These are phyloP conservation scores for Candida alai DNA, from an alignment of 805 yeast species.

Conservation along the genomic window DNA sequence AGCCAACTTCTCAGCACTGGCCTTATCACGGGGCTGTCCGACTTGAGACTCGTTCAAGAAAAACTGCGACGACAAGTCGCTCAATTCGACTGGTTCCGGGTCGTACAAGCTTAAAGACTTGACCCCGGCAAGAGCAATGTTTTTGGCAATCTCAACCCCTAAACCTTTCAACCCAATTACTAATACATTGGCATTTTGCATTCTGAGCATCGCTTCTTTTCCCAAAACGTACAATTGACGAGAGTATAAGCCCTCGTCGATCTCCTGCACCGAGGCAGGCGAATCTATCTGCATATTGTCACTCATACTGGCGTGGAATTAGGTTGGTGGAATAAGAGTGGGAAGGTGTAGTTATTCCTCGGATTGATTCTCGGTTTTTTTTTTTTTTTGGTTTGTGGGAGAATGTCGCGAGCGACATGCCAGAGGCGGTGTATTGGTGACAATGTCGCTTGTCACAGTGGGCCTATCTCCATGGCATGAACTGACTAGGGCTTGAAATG, in stretches of 20 bases:
- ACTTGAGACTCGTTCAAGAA: slow-evolving; percentile 68
- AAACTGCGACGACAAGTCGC: slow-evolving; percentile 86
- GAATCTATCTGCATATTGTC: slow-evolving; percentile 39
- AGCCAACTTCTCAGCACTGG: slow-evolving; percentile 61
- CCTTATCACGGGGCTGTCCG: slow-evolving; percentile 74
- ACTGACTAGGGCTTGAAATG: too few species aligned
- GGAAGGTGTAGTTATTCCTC: too few species aligned
- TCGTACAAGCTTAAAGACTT: slow-evolving; percentile 85
- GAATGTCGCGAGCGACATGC: too few species aligned
- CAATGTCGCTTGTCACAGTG: too few species aligned
- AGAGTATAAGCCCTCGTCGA: slow-evolving; percentile 93
- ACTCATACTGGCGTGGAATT: too few species aligned
- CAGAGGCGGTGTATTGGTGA: too few species aligned
- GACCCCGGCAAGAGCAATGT: slow-evolving; percentile 95
- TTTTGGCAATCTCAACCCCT: slow-evolving; percentile 95
- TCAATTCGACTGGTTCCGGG: slow-evolving; percentile 60
- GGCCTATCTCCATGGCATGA: too few species aligned
- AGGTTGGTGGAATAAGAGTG: too few species aligned
- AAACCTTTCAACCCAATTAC: slow-evolving; percentile 87
- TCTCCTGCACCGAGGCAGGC: slow-evolving; percentile 43
- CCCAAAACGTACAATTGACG: slow-evolving; percentile 96
- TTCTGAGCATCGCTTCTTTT: slow-evolving; percentile 95
- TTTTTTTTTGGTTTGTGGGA: too few species aligned
- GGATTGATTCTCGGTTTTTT: too few species aligned
- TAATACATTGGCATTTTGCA: slow-evolving; percentile 92